Evolutionary conservation across 2,329 filamentous ascomycete species (phyloP).

Genomic region (Rutstroemia sydowiana): DNA sequence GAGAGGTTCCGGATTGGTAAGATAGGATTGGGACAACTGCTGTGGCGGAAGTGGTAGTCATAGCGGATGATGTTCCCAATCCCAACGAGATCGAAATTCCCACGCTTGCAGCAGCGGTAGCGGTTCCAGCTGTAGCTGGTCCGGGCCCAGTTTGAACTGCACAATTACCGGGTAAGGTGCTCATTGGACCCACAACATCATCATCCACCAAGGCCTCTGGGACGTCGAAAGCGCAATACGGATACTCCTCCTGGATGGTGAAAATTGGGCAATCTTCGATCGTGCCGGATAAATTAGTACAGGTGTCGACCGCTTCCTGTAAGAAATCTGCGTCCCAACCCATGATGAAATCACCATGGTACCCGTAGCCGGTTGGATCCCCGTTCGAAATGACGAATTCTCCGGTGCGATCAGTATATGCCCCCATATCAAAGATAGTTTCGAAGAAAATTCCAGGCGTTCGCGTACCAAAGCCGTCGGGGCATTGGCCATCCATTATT

Average conservation of each 20-base stretch:
- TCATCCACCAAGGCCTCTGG: constrained; percentile 51
- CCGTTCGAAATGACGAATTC: constrained; percentile 72
- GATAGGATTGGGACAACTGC: constrained; percentile 24
- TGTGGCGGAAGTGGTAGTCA: neutral
- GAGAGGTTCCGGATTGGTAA: constrained; percentile 22
- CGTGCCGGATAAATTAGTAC: constrained; percentile 62
- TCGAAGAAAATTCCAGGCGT: constrained; percentile 76
- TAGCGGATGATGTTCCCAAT: neutral
- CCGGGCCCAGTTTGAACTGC: constrained; percentile 1
- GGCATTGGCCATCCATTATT: constrained; percentile 72
- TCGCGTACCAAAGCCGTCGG: constrained; percentile 57
- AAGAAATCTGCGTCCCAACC: constrained; percentile 68
- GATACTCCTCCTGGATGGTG: constrained; percentile 45
- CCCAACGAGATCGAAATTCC: constrained; percentile 13
- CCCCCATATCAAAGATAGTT: constrained; percentile 71
- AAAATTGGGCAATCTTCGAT: constrained; percentile 73
- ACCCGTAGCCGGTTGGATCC: constrained; percentile 69
- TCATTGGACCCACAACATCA: constrained; percentile 36
- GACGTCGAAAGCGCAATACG: constrained; percentile 58
- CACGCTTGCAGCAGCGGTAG: constrained; percentile 12
- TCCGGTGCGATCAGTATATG: constrained; percentile 55
- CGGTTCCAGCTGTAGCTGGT: constrained; percentile 7
- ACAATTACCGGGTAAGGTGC: too few relatives aligned
- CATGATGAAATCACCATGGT: constrained; percentile 74
- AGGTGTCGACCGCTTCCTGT: constrained; percentile 63